Percentiles rank a stretch among this genome's conserved stretches.
phyloP scores from a whole-genome alignment of 1,139 yeast species.

The Hemisphaericaspora xylofermentans region DNA sequence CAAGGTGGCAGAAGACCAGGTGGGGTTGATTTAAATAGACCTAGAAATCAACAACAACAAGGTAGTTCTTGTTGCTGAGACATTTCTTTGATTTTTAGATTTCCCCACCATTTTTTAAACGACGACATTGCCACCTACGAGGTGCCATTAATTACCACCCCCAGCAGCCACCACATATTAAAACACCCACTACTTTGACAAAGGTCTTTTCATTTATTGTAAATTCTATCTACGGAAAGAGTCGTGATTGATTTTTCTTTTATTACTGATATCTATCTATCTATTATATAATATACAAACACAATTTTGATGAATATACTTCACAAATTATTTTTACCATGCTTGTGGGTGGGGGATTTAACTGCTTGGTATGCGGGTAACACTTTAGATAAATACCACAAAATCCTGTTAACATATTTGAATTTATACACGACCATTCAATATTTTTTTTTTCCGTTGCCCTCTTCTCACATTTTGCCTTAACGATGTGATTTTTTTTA shows the following conservation, averaged over 20 bases:
- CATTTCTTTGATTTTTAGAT: not conserved
- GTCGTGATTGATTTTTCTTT: too few species aligned
- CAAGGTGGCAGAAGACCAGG: constrained; percentile 28
- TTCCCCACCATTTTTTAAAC: not conserved
- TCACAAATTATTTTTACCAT: too few species aligned
- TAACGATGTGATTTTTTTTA: too few species aligned
- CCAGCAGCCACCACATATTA: not conserved
- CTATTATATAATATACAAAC: too few species aligned
- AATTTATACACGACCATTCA: constrained; percentile 4
- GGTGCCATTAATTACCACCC: not conserved
- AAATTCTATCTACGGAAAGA: too few species aligned
- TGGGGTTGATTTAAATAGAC: constrained; percentile 42
- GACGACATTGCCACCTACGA: not conserved
- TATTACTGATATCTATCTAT: too few species aligned
- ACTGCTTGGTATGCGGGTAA: too few species aligned
- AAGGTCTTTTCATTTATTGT: too few species aligned
- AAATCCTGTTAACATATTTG: not conserved
- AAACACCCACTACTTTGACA: not conserved
- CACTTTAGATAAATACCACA: not conserved
- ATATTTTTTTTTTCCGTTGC: not conserved
- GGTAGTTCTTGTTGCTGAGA: constrained; percentile 28
- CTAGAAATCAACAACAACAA: constrained; percentile 24
- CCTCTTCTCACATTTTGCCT: too few species aligned
- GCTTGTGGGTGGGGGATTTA: too few species aligned
- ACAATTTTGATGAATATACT: too few species aligned